Conservation (phyloP, 1,139 yeast species). For the Lodderomyces theae region DNA sequence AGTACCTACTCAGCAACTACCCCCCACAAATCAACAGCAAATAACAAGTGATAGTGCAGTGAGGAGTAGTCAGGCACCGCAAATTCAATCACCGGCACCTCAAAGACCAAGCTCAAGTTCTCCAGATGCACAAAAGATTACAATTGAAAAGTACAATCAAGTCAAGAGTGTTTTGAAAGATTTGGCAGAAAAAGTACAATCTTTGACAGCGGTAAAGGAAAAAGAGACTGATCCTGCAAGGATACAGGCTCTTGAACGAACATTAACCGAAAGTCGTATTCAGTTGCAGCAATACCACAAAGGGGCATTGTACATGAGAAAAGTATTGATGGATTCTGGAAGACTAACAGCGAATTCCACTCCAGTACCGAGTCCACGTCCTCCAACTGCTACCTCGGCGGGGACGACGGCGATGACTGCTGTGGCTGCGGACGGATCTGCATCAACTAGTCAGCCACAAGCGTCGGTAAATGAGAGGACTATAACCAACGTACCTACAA, state of each 20-base stretch:
- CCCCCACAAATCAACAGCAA: not conserved
- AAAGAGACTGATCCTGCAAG: slow-evolving; percentile 22
- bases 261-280: slow-evolving; percentile 32
- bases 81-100: slow-evolving; percentile 11
- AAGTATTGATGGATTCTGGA: slow-evolving; percentile 38
- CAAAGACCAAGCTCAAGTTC: slow-evolving; percentile 9
- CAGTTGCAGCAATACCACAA: slow-evolving; percentile 39
- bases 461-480: slow-evolving; percentile 8
- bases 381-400: slow-evolving; percentile 9
- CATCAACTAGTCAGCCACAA: slow-evolving; percentile 3
- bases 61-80: slow-evolving; percentile 1
- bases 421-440: slow-evolving; percentile 9
- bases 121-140: slow-evolving; percentile 19
- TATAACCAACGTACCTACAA: slow-evolving; percentile 1
- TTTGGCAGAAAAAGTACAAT: slow-evolving; percentile 40
- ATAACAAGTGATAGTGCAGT: not conserved
- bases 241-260: slow-evolving; percentile 29
- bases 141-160: slow-evolving; percentile 41
- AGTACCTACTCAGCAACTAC: not conserved
- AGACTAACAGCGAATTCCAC: slow-evolving; percentile 16
- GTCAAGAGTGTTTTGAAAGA: slow-evolving; percentile 40
- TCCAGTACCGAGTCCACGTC: slow-evolving; percentile 10
- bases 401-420: slow-evolving; percentile 7
- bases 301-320: slow-evolving; percentile 39
- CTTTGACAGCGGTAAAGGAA: slow-evolving; percentile 23